These are phyloP conservation scores for Camellia japonica DNA, from an alignment of 148 eudicot species.

Conservation along the genomic window DNA sequence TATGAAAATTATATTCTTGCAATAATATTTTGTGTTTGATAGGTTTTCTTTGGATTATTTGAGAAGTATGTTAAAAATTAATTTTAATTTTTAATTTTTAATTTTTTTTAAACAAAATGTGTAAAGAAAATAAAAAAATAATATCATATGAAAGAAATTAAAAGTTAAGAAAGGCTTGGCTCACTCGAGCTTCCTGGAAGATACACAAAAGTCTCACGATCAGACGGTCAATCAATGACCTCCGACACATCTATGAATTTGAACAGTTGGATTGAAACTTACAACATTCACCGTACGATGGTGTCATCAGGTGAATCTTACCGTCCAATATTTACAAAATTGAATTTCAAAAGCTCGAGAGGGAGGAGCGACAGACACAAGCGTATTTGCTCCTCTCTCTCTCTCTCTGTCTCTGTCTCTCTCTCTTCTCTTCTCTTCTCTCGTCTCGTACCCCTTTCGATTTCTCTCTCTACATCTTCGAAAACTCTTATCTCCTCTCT, in stretches of 20 bases:
- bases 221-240: conserved; percentile 18
- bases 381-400: conserved; percentile 10
- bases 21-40: too few species aligned
- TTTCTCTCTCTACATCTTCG: conserved; percentile 12
- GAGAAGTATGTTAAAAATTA: too few species aligned
- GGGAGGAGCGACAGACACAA: conserved; percentile 30
- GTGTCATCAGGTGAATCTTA: conserved; percentile 19
- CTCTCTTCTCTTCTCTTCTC: not conserved
- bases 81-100: too few species aligned
- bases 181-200: too few species aligned
- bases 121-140: too few species aligned
- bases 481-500: not conserved
- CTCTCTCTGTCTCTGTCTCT: not conserved
- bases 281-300: conserved; percentile 29
- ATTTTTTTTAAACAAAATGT: too few species aligned
- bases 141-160: too few species aligned
- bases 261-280: conserved; percentile 25
- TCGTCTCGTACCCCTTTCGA: not conserved
- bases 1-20: too few species aligned
- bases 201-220: conserved; percentile 6
- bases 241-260: conserved; percentile 31
- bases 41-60: too few species aligned
- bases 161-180: too few species aligned
- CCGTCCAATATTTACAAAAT: conserved; percentile 42
- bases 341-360: conserved; percentile 56